Evolutionary conservation across 2,329 filamentous ascomycete species (phyloP), one percentile per base, ranked within the genome.

Genomic region (Talaromyces pinophilus): DNA sequence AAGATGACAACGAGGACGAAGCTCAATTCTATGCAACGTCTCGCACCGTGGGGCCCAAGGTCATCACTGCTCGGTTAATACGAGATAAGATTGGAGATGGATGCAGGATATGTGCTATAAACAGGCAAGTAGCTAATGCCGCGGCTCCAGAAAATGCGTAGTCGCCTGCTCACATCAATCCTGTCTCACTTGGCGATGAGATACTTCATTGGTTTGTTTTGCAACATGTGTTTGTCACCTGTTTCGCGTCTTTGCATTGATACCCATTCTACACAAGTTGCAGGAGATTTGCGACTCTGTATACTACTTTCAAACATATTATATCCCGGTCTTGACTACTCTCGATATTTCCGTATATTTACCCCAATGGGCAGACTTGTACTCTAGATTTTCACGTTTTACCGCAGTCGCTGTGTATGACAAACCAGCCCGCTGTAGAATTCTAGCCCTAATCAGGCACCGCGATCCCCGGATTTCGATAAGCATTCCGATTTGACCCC

Each of bases 21-120:
- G 62, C 64, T 15, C 42, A 59, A 30, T 67, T 71, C 40, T 69
- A 72, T 55, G 73, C 70, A 54, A 76, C 70, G 52, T 80, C 79
- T 62, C 77, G 80, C 44, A 92, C 90, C 63, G 88, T 98, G 6
- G 91, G 92, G 0, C 87, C 90, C 35, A 97, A 97, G 79, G 92
- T 97, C 33, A 95, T 91, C 69, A 92, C 92, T 75, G 93, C 93
- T 46, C 86, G 92, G 69, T 76, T 97, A 64, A 79, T 97, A 67
- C 85, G 88, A 70, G 90, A 93, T 72, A 87, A 87, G 68, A 84
- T 94, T 42, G 81, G 83, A 55, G 73, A 77, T 28, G 78, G 79
- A 19, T 81, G 79, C 66, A 74, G 74, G 25, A 76, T 80, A 30
- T 81, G 79, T 69, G 74, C 78, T 8, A 66, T 77, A 60, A 73